Conservation (phyloP, 345 rosid species). For the Murraya paniculata region DNA sequence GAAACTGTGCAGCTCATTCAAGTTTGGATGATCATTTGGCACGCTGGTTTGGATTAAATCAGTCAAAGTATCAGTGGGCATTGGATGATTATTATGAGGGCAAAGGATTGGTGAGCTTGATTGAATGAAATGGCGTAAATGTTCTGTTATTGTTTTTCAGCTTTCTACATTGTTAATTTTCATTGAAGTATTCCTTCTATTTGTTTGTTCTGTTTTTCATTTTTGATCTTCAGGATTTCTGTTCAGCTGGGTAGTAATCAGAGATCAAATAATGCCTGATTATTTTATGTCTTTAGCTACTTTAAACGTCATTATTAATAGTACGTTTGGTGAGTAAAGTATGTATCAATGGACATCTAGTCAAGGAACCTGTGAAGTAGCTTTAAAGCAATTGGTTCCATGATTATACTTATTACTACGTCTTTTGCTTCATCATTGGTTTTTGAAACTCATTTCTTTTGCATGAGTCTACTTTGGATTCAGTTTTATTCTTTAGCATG, state of each 20-base stretch:
- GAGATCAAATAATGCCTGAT: neutral
- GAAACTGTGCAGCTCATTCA: conserved; percentile 67
- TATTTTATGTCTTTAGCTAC: neutral
- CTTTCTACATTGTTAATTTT: neutral
- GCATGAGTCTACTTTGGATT: neutral
- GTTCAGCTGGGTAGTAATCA: neutral
- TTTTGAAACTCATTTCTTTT: neutral
- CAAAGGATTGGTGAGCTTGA: conserved; percentile 71
- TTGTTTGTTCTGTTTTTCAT: neutral
- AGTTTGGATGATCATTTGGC: conserved; percentile 96
- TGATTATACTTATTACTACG: neutral
- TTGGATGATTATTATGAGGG: conserved; percentile 82
- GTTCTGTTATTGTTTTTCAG: neutral
- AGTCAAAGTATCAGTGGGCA: conserved; percentile 99
- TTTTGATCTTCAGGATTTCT: neutral
- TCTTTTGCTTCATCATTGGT: neutral
- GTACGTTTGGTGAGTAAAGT: conserved; percentile 9
- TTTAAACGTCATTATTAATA: neutral
- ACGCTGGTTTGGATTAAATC: conserved; percentile 98
- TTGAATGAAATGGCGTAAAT: neutral
- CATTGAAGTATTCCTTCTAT: neutral
- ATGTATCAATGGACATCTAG: neutral
- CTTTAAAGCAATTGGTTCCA: conserved; percentile 27
- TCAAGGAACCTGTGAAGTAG: conserved; percentile 23
- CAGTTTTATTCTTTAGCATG: neutral